phyloP scores from a whole-genome alignment of 768 basidiomycete genomes.

The Dendrothele bispora region DNA sequence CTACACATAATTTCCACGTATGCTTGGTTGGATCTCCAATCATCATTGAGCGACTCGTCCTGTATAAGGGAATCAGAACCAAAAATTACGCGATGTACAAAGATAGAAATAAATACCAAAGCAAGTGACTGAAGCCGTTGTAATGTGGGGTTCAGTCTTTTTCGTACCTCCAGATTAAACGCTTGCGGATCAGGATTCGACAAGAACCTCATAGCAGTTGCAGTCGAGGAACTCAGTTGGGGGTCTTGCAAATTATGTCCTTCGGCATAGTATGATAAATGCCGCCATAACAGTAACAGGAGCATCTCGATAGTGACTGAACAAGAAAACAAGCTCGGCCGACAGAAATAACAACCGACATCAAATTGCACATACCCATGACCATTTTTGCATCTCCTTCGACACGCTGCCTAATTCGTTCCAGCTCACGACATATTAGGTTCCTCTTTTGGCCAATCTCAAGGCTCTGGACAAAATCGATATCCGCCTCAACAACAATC shows the following conservation, averaged over 20 bases:
- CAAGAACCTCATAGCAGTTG: conserved; percentile 55
- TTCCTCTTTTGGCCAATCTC: conserved; percentile 69
- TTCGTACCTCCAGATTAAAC: conserved; percentile 58
- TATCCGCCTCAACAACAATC: conserved; percentile 53
- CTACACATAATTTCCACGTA: conserved; percentile 80
- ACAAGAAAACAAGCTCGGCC: not conserved
- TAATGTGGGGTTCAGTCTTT: conserved; percentile 55
- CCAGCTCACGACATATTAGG: conserved; percentile 64
- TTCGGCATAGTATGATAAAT: conserved; percentile 65
- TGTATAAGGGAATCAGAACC: conserved; percentile 17
- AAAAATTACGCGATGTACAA: conserved; percentile 15
- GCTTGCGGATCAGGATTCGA: conserved; percentile 55
- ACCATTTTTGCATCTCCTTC: conserved; percentile 51
- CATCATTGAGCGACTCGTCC: conserved; percentile 44
- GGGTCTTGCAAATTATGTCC: conserved; percentile 29
- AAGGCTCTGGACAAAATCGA: conserved; percentile 60
- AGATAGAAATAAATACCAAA: conserved; percentile 34
- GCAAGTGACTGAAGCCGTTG: conserved; percentile 54
- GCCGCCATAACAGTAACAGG: conserved; percentile 79
- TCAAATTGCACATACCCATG: conserved; percentile 44
- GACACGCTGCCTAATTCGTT: conserved; percentile 36
- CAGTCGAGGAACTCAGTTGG: conserved; percentile 19
- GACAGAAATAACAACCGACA: not conserved
- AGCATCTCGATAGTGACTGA: conserved; percentile 76
- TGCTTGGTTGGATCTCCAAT: conserved; percentile 62